Evolutionary conservation across 495 filamentous ascomycete species (phyloP).

Genomic region (Penicillium pancosmium): DNA sequence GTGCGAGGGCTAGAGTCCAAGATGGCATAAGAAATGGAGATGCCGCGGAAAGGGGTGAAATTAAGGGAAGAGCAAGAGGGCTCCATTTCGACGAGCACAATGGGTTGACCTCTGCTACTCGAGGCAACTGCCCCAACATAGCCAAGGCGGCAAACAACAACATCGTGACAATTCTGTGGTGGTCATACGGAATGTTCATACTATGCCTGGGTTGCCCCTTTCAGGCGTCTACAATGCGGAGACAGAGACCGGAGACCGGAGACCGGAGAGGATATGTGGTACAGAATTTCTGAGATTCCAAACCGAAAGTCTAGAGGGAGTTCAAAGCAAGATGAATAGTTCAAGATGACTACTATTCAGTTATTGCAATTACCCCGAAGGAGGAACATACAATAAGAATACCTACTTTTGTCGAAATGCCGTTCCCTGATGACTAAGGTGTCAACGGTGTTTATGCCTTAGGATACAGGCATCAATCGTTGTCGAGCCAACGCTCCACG

Average conservation of each 20-base stretch:
- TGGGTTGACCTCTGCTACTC: not conserved
- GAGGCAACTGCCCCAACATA: constrained; percentile 13
- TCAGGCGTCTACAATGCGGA: constrained; percentile 14
- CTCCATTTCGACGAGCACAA: not conserved
- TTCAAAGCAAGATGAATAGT: too few species aligned
- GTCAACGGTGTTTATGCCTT: constrained; percentile 19
- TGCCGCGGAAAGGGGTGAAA: not conserved
- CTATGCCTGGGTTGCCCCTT: constrained; percentile 13
- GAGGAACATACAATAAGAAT: not conserved
- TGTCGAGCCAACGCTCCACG: constrained; percentile 44
- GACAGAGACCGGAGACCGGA: not conserved
- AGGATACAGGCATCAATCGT: constrained; percentile 17
- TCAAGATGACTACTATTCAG: not conserved
- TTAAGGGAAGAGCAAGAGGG: not conserved
- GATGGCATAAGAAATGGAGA: too few species aligned
- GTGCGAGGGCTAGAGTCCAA: too few species aligned
- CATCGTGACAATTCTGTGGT: not conserved
- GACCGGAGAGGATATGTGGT: too few species aligned
- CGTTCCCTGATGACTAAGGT: constrained; percentile 13
- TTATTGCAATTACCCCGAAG: not conserved
- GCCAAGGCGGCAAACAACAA: not conserved
- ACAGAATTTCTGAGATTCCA: too few species aligned
- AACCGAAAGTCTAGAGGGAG: too few species aligned
- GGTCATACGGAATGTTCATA: constrained; percentile 16
- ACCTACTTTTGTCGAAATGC: too few species aligned